Evolutionary conservation across 179 eudicot species (phyloP).

Genomic region (Corrigiola litoralis): DNA sequence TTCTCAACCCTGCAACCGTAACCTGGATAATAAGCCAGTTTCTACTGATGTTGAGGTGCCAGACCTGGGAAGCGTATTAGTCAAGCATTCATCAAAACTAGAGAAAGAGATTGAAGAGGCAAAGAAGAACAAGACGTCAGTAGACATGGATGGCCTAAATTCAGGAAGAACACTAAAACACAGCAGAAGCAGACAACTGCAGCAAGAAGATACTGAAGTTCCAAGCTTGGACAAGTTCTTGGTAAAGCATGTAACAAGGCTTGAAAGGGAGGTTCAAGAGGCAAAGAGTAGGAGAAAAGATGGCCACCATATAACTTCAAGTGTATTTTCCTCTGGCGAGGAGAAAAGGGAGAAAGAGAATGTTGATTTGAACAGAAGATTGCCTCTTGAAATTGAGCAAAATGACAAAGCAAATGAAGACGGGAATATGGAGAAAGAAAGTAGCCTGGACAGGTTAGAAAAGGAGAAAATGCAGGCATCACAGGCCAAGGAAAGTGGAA

Average conservation of each 20-base stretch:
- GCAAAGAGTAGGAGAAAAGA: constrained; percentile 44
- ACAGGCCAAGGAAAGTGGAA: constrained; percentile 16
- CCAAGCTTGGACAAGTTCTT: constrained; percentile 64
- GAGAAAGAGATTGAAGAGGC: constrained; percentile 54
- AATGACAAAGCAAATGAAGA: not conserved
- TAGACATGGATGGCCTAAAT: constrained; percentile 22
- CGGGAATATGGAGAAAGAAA: constrained; percentile 14
- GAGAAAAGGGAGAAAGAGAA: constrained; percentile 53
- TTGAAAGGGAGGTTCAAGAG: constrained; percentile 79
- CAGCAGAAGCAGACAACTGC: constrained; percentile 17
- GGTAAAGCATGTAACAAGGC: constrained; percentile 69
- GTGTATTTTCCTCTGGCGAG: not conserved
- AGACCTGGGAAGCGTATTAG: constrained; percentile 42
- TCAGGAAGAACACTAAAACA: not conserved
- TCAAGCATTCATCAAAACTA: constrained; percentile 56
- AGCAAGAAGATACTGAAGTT: constrained; percentile 41
- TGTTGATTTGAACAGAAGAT: constrained; percentile 40
- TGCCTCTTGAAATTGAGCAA: constrained; percentile 4
- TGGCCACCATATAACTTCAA: not conserved
- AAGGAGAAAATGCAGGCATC: constrained; percentile 19
- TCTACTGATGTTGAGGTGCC: constrained; percentile 24
- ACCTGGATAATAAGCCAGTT: constrained; percentile 14
- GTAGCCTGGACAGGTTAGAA: constrained; percentile 27
- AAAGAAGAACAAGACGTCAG: constrained; percentile 30
- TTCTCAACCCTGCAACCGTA: not conserved